Base-by-base conservation (phyloP, 2,329 filamentous ascomycete genomes). In the Gaeumannomyces sp. region DNA sequence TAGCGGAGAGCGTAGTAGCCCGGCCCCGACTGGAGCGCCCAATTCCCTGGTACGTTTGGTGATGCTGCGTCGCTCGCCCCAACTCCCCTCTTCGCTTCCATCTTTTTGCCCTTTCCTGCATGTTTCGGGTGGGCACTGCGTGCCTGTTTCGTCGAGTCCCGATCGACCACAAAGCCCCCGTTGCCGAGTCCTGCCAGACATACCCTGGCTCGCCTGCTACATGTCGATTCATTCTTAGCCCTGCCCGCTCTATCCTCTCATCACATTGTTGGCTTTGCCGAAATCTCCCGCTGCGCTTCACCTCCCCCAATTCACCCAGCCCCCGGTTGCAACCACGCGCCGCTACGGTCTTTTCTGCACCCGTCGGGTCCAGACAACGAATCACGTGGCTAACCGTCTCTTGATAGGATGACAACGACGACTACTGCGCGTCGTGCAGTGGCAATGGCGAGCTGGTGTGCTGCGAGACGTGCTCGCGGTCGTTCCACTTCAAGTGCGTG, bases 401-500 rank as follows among this genome's bases (percentile, higher is more conserved):
- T 61, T 25, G 63, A 19, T 74, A 84, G 81, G 80, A 85, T 70
- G 89, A 97, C 68, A 96, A 96, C 76, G 92, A 95, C 75, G 94
- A 98, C 75, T 89, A 90, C 73, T 99, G 94, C 79, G 89, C 89
- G 67, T 87, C 92, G 60, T 99, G 95, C 78, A 87, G 89, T 72
- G 90, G 90, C 68, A 90, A 87, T 69, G 94, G 94, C 65, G 87
- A 92, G 70, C 85, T 99, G 68, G 84, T 98, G 69, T 97, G 93
- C 78, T 99, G 95, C 76, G 95, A 98, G 78, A 91, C 90, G 68
- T 99, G 95, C 78, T 86, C 89, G 67, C 87, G 92, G 69, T 92
- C 93, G 7, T 97, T 96, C 77, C 95, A 98, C 77, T 92, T 95
- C 74, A 83, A 86, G 66, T 98, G 95, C 75, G 86, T 95, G 69